Percentiles rank a stretch among this genome's conserved stretches.
These are phyloP conservation scores for Umbelopsis isabellina DNA, from an alignment of 192 early-diverging fungal species.

Conservation along the genomic window DNA sequence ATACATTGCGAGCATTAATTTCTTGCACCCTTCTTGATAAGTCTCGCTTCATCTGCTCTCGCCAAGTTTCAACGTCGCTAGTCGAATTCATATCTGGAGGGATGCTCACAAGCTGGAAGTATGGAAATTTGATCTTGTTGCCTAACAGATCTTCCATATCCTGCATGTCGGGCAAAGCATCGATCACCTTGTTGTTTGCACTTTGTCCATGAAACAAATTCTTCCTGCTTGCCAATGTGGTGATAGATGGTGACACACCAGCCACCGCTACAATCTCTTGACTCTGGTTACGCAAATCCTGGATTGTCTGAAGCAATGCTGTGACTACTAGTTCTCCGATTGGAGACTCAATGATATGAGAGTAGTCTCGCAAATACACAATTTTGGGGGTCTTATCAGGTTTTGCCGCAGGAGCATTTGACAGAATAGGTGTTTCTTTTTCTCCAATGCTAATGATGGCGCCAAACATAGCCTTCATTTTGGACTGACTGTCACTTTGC, in stretches of 20 bases:
- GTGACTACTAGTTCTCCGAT: background rate
- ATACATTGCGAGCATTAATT: slow-evolving; percentile 50
- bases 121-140: slow-evolving; percentile 18
- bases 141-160: slow-evolving; percentile 8
- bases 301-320: slow-evolving; percentile 2
- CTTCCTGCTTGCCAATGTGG: background rate
- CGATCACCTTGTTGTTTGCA: background rate
- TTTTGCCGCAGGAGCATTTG: background rate
- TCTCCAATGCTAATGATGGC: slow-evolving; percentile 36
- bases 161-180: background rate
- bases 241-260: background rate
- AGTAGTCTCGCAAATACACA: slow-evolving; percentile 53
- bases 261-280: background rate
- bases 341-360: slow-evolving; percentile 35
- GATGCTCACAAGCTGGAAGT: slow-evolving; percentile 4
- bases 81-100: background rate
- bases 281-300: background rate
- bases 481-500: slow-evolving; percentile 36
- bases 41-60: slow-evolving; percentile 41
- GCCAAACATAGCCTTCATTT: slow-evolving; percentile 30
- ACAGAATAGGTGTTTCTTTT: background rate
- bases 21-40: slow-evolving; percentile 42
- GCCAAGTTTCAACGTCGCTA: slow-evolving; percentile 13
- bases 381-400: slow-evolving; percentile 36
- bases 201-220: background rate